Conservation (phyloP, 2,329 filamentous ascomycete species). For the Cordyceps farinosa region DNA sequence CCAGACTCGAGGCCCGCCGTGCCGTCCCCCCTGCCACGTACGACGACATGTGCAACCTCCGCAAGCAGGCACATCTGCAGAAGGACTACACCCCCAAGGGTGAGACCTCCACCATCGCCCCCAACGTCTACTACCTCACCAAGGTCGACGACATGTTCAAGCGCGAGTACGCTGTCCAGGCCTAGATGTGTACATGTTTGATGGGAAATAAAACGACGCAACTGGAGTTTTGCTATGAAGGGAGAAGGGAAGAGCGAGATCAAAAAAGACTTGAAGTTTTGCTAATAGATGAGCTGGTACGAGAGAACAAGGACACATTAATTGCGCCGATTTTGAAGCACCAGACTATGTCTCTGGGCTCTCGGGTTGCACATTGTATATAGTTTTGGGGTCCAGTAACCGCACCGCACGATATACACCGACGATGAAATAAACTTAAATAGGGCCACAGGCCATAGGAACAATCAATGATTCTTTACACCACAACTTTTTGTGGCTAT, state of each 20-base stretch:
- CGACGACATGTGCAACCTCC: constrained; percentile 76
- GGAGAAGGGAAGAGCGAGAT: background rate
- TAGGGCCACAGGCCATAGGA: constrained; percentile 5
- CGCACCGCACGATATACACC: constrained; percentile 4
- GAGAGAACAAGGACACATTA: constrained; percentile 2
- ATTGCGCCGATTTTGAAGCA: constrained; percentile 3
- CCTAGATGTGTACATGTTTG: constrained; percentile 40
- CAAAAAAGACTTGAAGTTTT: background rate
- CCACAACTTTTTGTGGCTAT: background rate
- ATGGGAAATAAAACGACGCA: constrained; percentile 10
- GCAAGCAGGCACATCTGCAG: constrained; percentile 79
- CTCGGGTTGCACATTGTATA: constrained; percentile 8
- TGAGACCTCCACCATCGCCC: constrained; percentile 59
- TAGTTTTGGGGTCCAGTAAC: constrained; percentile 3
- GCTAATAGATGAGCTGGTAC: constrained; percentile 11
- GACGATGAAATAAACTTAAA: background rate
- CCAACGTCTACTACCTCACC: constrained; percentile 74
- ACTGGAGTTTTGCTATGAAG: background rate
- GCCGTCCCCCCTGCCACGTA: constrained; percentile 68
- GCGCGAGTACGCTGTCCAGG: constrained; percentile 73
- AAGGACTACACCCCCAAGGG: constrained; percentile 73
- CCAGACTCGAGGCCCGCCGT: constrained; percentile 62
- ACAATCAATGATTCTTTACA: constrained; percentile 3
- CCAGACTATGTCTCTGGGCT: constrained; percentile 4
- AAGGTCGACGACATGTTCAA: constrained; percentile 85